Evolutionary conservation across 345 rosid species (phyloP).

Genomic region (Salix purpurea): DNA sequence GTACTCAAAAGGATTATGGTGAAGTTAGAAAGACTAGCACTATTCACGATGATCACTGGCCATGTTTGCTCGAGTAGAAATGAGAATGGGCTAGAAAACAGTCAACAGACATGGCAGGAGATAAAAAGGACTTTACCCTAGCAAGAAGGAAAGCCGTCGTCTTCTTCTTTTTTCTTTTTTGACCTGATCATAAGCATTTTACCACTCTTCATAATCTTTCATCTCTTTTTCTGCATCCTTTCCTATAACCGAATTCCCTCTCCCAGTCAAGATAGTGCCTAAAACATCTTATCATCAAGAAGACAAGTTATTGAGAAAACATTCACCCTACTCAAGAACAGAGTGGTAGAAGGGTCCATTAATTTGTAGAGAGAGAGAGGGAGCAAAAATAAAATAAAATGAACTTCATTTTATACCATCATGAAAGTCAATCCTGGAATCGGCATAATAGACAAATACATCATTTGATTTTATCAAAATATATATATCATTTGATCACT

Average conservation of each 20-base stretch:
- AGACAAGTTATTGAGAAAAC: neutral
- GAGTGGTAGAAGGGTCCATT: no score
- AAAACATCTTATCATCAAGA: neutral
- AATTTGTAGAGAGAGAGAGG: no score
- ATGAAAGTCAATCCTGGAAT: neutral
- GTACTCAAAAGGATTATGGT: no score
- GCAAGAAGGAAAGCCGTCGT: no score
- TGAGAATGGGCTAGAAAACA: neutral
- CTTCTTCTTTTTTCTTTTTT: no score
- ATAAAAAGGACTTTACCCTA: neutral
- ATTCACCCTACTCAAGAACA: neutral
- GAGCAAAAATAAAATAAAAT: no score
- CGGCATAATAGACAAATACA: neutral
- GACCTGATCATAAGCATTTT: neutral
- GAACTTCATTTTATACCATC: neutral
- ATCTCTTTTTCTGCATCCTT: neutral
- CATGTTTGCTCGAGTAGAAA: neutral
- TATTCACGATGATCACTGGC: no score
- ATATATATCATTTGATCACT: neutral
- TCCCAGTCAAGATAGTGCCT: neutral
- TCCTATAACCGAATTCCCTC: neutral
- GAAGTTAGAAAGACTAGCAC: no score
- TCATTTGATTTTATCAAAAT: neutral
- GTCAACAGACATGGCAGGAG: neutral
- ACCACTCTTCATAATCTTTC: neutral